A percentile compares a stretch with the other conserved stretches of the same genome.
phyloP scores from a whole-genome alignment of 176 grass and related monocot genomes.

The Musa acuminata region DNA sequence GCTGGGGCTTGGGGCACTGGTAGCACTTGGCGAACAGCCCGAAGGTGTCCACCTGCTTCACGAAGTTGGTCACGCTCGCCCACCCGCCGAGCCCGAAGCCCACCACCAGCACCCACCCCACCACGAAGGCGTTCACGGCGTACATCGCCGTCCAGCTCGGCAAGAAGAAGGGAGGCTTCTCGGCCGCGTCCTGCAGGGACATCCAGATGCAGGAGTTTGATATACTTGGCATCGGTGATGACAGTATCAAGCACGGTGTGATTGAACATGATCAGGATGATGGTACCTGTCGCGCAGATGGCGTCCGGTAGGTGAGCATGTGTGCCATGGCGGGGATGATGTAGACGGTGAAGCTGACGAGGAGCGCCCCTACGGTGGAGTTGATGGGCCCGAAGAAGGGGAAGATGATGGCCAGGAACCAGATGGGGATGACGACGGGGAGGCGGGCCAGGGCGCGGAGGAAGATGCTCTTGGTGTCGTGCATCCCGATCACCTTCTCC shows the following conservation, averaged over 20 bases:
- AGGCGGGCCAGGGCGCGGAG: conserved; percentile 20
- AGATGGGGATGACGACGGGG: conserved; percentile 22
- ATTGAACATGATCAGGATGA: not conserved
- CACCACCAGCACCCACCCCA: conserved; percentile 72
- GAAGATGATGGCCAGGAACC: conserved; percentile 24
- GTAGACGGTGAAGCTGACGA: conserved; percentile 25
- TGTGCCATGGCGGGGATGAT: conserved; percentile 17
- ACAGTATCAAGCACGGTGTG: no score
- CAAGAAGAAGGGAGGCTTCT: conserved; percentile 67
- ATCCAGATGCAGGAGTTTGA: no score
- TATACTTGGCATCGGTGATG: no score
- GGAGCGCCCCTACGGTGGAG: conserved; percentile 19
- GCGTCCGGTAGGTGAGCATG: conserved; percentile 17
- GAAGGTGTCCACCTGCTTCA: conserved; percentile 75
- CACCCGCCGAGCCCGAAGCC: conserved; percentile 82
- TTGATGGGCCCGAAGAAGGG: conserved; percentile 24
- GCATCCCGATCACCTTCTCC: conserved; percentile 63
- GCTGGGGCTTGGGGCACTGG: conserved; percentile 58
- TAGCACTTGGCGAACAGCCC: conserved; percentile 91
- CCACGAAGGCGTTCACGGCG: conserved; percentile 68
- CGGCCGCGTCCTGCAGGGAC: conserved; percentile 49
- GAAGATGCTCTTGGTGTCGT: conserved; percentile 32
- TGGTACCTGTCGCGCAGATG: conserved; percentile 33
- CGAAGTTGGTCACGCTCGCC: conserved; percentile 79
- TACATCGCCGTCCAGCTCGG: conserved; percentile 82